These are phyloP conservation scores for Clarireedia homoeocarpa DNA, from an alignment of 2,329 filamentous ascomycete species.

Conservation along the genomic window DNA sequence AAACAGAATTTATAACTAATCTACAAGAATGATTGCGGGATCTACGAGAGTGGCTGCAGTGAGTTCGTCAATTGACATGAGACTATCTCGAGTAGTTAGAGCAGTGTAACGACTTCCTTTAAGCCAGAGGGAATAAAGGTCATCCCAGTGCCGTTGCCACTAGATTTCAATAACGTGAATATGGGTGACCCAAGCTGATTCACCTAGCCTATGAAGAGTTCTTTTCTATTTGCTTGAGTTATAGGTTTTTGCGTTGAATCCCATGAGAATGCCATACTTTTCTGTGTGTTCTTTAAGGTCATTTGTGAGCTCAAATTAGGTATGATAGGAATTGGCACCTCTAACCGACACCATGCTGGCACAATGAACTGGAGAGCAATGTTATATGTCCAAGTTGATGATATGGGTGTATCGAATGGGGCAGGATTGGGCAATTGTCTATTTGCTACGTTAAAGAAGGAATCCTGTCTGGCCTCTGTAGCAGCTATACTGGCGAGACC, in stretches of 20 bases:
- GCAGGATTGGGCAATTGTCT: conserved; percentile 10
- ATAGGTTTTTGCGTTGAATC: conserved; percentile 11
- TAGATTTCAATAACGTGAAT: conserved; percentile 13
- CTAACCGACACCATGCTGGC: conserved; percentile 7
- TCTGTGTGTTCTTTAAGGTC: background rate
- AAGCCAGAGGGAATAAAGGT: background rate
- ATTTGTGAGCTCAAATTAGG: conserved; percentile 3
- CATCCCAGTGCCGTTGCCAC: background rate
- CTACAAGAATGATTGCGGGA: background rate
- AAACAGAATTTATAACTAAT: background rate
- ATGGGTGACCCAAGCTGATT: conserved; percentile 20
- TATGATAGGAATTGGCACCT: conserved; percentile 12
- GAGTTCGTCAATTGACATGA: background rate
- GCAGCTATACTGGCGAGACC: conserved; percentile 7
- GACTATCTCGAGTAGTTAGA: background rate
- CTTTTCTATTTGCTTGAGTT: conserved; percentile 9
- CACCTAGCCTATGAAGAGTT: conserved; percentile 20
- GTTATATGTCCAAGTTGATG: conserved; percentile 11
- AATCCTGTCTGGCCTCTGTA: conserved; percentile 8
- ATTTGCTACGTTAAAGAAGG: conserved; percentile 10
- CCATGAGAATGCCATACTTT: background rate
- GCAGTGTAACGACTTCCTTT: background rate
- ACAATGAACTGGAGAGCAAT: conserved; percentile 11
- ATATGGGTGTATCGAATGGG: conserved; percentile 11
- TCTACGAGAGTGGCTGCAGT: background rate